These are phyloP conservation scores for Bipolaris sorokiniana DNA, from an alignment of 2,329 filamentous ascomycete genomes.

Conservation along the genomic window DNA sequence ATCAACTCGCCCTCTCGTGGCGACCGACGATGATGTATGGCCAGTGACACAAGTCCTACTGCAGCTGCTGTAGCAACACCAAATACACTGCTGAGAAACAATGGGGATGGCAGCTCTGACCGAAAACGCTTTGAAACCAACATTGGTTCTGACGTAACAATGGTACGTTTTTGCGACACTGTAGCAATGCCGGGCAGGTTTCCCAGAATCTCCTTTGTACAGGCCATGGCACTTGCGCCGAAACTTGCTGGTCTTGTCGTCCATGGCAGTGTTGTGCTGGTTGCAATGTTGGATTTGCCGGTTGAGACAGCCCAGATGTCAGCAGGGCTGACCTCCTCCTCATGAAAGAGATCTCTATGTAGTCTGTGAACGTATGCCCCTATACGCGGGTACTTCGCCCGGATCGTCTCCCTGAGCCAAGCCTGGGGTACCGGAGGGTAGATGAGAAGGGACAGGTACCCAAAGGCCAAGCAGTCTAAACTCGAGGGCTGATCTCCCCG, in stretches of 20 bases:
- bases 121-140: constrained; percentile 12
- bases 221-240: constrained; percentile 16
- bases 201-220: constrained; percentile 29
- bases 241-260: constrained; percentile 19
- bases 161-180: constrained; percentile 15
- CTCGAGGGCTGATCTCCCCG: constrained; percentile 60
- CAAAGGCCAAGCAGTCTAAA: constrained; percentile 80
- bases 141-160: constrained; percentile 17
- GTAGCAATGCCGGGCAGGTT: constrained; percentile 34
- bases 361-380: constrained; percentile 48
- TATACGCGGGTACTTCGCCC: constrained; percentile 54
- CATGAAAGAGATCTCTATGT: constrained; percentile 33
- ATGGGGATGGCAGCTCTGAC: constrained; percentile 40
- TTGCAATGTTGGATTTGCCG: constrained; percentile 8
- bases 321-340: constrained; percentile 28
- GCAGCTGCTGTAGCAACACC: constrained; percentile 29
- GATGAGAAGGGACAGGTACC: constrained; percentile 77
- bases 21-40: constrained; percentile 41
- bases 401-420: constrained; percentile 66
- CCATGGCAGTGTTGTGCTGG: constrained; percentile 34
- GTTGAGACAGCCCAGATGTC: constrained; percentile 40
- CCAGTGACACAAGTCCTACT: constrained; percentile 36
- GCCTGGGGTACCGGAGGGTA: constrained; percentile 65
- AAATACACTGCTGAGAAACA: constrained; percentile 33
- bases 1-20: constrained; percentile 43